These are phyloP conservation scores for Colletotrichum sp. DNA, from an alignment of 2,329 filamentous ascomycete genomes.

Conservation along the genomic window DNA sequence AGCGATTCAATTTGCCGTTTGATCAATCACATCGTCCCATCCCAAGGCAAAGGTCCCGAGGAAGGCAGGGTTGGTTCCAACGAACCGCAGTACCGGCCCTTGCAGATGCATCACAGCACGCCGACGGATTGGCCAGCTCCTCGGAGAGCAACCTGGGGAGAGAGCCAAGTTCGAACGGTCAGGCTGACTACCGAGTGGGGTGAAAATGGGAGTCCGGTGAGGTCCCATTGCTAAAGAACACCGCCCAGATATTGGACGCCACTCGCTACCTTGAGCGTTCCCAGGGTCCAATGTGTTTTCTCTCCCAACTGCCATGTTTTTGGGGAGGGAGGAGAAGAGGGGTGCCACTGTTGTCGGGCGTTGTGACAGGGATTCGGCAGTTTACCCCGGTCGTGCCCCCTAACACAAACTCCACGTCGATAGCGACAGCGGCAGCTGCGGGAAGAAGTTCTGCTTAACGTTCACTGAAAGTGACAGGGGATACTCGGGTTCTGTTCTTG, in stretches of 20 bases:
- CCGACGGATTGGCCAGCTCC: background rate
- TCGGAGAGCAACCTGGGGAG: background rate
- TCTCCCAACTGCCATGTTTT: background rate
- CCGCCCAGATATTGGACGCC: background rate
- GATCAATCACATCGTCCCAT: background rate
- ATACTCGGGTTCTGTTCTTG: background rate
- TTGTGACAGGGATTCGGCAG: background rate
- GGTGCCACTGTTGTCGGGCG: background rate
- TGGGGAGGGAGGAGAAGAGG: background rate
- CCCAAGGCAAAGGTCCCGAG: background rate
- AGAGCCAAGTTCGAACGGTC: background rate
- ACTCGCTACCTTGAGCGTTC: background rate
- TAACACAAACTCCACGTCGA: background rate
- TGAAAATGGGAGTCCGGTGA: background rate
- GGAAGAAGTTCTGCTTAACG: background rate
- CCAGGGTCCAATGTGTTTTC: background rate
- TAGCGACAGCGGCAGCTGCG: background rate
- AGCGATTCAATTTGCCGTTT: background rate
- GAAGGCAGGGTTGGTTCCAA: background rate
- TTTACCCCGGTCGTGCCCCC: slow-evolving; percentile 10
- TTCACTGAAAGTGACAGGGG: background rate
- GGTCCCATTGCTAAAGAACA: background rate
- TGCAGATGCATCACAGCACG: background rate
- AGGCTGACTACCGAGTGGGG: background rate
- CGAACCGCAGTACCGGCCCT: background rate